Conservation (phyloP, 768 basidiomycete species). For the Naganishia antarctica region DNA sequence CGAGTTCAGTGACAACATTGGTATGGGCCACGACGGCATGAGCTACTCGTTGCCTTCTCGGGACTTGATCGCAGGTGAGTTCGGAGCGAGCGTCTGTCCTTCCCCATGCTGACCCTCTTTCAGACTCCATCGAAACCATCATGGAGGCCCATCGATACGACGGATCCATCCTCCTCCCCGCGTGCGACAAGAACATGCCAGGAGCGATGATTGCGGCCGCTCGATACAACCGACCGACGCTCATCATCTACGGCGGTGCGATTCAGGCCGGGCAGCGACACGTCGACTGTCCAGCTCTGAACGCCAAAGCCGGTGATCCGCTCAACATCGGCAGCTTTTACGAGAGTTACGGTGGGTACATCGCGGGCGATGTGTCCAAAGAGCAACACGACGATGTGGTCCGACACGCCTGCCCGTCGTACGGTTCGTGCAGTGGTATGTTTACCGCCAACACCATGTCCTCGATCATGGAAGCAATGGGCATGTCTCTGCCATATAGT, state of each 20-base stretch:
- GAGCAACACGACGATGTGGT: conserved; percentile 80
- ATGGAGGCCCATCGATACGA: conserved; percentile 66
- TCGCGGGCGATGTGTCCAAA: conserved; percentile 68
- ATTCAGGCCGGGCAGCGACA: conserved; percentile 72
- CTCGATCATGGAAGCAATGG: conserved; percentile 53
- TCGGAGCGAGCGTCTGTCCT: not conserved
- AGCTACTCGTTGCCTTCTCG: conserved; percentile 67
- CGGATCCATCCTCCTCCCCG: conserved; percentile 66
- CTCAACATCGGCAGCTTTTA: conserved; percentile 49
- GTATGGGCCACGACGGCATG: conserved; percentile 80
- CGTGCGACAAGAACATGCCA: conserved; percentile 58
- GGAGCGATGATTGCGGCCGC: conserved; percentile 80
- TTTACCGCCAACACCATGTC: conserved; percentile 73
- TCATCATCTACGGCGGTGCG: conserved; percentile 79
- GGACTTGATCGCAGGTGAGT: conserved; percentile 78
- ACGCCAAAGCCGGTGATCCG: conserved; percentile 68
- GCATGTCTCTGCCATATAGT: conserved; percentile 80
- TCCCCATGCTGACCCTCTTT: not conserved
- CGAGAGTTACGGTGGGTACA: conserved; percentile 67
- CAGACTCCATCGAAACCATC: conserved; percentile 54
- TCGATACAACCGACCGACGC: conserved; percentile 79
- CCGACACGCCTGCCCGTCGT: conserved; percentile 74
- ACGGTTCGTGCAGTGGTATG: conserved; percentile 66
- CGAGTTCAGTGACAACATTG: conserved; percentile 69
- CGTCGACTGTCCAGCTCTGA: conserved; percentile 72